phyloP scores from a whole-genome alignment of 345 rosid genomes.

The Eucalyptus regnans region DNA sequence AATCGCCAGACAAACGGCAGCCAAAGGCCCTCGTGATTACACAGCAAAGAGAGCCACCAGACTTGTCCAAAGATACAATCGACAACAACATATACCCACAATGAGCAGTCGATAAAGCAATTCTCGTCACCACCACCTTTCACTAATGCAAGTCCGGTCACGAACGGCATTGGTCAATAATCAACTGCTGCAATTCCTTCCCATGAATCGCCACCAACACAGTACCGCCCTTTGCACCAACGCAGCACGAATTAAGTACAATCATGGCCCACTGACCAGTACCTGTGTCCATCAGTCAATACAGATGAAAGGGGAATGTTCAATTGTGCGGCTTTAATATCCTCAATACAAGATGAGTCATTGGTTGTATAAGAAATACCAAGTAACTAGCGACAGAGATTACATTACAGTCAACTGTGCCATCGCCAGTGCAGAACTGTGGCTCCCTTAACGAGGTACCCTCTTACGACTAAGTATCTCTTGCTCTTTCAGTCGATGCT shows the following conservation, averaged over 20 bases:
- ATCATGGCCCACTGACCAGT: not conserved
- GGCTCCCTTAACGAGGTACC: constrained; percentile 39
- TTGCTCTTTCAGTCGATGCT: constrained; percentile 88
- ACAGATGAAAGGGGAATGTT: not conserved
- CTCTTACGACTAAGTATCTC: constrained; percentile 89
- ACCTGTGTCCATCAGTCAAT: not conserved
- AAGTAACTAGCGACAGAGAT: not conserved
- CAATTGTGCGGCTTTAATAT: not conserved
- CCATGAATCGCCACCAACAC: not conserved
- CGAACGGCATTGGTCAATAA: not conserved
- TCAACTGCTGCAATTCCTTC: not conserved
- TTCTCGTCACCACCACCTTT: not conserved
- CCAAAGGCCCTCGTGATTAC: not conserved
- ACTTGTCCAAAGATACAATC: not conserved
- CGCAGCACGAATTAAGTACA: not conserved
- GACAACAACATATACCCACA: not conserved
- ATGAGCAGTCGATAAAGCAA: not conserved
- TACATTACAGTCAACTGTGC: not conserved
- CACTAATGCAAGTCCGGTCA: not conserved
- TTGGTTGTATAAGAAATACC: not conserved
- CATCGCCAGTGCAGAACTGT: not conserved
- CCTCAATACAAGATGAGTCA: not conserved
- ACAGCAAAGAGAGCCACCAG: not conserved
- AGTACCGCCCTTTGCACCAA: not conserved
- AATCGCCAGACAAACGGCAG: not conserved